Percentiles rank a stretch among this genome's conserved stretches.
phyloP scores from a whole-genome alignment of 202 grass and related monocot genomes.

The Eragrostis tef region DNA sequence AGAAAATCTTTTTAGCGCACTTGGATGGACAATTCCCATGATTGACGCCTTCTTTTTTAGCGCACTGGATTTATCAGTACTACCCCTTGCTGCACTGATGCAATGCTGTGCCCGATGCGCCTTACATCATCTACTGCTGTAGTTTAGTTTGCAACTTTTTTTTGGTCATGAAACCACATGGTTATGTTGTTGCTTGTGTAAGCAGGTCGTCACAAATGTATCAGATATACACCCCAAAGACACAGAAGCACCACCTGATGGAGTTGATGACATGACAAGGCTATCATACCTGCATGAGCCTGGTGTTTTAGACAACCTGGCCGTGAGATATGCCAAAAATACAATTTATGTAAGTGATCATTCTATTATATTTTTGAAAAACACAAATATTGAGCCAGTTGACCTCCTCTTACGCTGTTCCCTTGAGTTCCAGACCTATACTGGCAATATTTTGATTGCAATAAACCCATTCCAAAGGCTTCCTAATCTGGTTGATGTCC shows the following conservation, averaged over 20 bases:
- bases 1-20: not conserved
- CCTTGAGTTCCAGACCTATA: slow-evolving; percentile 73
- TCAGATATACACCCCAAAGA: slow-evolving; percentile 70
- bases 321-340: slow-evolving; percentile 76
- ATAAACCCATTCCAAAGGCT: slow-evolving; percentile 98
- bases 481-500: slow-evolving; percentile 68
- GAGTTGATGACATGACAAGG: slow-evolving; percentile 90
- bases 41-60: too few relatives aligned
- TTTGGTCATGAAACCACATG: slow-evolving; percentile 37
- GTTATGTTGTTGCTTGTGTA: slow-evolving; percentile 42
- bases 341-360: slow-evolving; percentile 80
- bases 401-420: slow-evolving; percentile 45
- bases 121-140: slow-evolving; percentile 12
- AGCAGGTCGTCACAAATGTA: slow-evolving; percentile 66
- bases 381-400: slow-evolving; percentile 29
- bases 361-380: slow-evolving; percentile 46
- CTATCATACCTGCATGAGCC: slow-evolving; percentile 90
- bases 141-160: slow-evolving; percentile 1
- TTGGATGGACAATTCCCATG: too few relatives aligned
- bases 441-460: slow-evolving; percentile 88
- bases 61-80: too few relatives aligned
- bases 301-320: slow-evolving; percentile 78
- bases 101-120: not conserved
- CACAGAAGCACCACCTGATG: slow-evolving; percentile 66
- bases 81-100: not conserved